Evolutionary conservation across 2,329 filamentous ascomycete species (phyloP).

Genomic region (Anthostomella pinea): DNA sequence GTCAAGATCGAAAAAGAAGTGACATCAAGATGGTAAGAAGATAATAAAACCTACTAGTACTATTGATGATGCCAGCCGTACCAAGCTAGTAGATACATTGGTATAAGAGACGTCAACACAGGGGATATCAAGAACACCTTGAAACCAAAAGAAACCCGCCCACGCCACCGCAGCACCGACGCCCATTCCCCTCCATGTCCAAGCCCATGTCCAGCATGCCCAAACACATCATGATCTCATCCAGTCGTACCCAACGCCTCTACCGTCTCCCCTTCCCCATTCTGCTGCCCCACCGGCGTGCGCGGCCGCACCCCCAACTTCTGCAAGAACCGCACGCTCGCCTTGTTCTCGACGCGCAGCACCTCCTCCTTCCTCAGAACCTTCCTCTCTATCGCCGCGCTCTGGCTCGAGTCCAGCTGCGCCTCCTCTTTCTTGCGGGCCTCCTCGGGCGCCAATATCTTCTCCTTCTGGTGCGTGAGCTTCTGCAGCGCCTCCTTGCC

Average conservation of each 20-base stretch:
- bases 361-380: constrained; percentile 37
- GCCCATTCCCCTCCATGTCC: too few species aligned
- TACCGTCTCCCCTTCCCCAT: background rate
- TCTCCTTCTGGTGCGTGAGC: constrained; percentile 53
- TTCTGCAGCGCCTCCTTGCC: constrained; percentile 55
- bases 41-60: too few species aligned
- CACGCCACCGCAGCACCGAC: too few species aligned
- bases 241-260: too few species aligned
- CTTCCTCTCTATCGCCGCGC: constrained; percentile 50
- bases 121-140: constrained; percentile 1
- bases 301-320: constrained; percentile 10
- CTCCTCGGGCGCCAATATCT: constrained; percentile 60
- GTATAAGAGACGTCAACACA: background rate
- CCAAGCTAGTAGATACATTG: background rate
- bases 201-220: constrained; percentile 4
- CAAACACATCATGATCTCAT: constrained; percentile 4
- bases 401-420: constrained; percentile 58
- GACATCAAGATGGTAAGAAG: too few species aligned
- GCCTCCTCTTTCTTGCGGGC: constrained; percentile 55
- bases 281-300: constrained; percentile 1
- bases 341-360: constrained; percentile 36
- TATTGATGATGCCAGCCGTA: too few species aligned
- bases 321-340: constrained; percentile 13
- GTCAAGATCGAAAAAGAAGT: too few species aligned
- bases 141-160: too few species aligned